These are phyloP conservation scores for Fomitopsis schrenkii DNA, from an alignment of 1,284 basidiomycete genomes.

Conservation along the genomic window DNA sequence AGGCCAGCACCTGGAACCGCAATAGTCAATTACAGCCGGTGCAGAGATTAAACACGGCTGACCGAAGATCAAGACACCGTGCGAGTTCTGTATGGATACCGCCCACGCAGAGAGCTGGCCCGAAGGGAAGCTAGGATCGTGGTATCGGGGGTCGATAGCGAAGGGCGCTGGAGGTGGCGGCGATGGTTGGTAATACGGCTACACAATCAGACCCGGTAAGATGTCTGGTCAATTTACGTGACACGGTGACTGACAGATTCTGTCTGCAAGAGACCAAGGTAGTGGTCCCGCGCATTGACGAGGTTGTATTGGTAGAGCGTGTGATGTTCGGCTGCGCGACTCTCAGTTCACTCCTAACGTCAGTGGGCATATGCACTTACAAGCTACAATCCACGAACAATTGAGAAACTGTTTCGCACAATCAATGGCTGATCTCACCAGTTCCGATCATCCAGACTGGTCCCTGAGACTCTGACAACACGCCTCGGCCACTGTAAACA, in stretches of 20 bases:
- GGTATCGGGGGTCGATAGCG: slow-evolving; percentile 35
- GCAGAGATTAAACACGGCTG: neutral
- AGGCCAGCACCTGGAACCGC: slow-evolving; percentile 52
- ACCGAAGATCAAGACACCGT: slow-evolving; percentile 62
- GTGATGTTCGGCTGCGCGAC: slow-evolving; percentile 51
- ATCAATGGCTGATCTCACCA: slow-evolving; percentile 32
- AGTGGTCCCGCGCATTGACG: slow-evolving; percentile 59
- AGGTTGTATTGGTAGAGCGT: slow-evolving; percentile 66
- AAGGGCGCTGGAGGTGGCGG: slow-evolving; percentile 54
- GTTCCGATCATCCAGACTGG: slow-evolving; percentile 77
- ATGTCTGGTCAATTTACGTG: neutral
- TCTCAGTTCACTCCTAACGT: neutral
- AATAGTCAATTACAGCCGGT: neutral
- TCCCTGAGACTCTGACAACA: slow-evolving; percentile 69
- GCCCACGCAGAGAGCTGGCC: slow-evolving; percentile 51
- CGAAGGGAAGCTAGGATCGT: slow-evolving; percentile 48
- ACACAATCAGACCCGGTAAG: neutral
- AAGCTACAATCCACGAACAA: neutral
- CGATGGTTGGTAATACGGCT: slow-evolving; percentile 56
- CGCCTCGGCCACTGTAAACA: slow-evolving; percentile 71
- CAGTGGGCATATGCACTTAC: neutral
- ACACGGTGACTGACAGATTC: slow-evolving; percentile 44
- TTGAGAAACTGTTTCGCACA: neutral
- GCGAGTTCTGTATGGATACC: slow-evolving; percentile 48
- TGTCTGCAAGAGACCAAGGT: slow-evolving; percentile 69